Evolutionary conservation across 2,329 filamentous ascomycete species (phyloP).

Genomic region (Nigrospora osmanthi): DNA sequence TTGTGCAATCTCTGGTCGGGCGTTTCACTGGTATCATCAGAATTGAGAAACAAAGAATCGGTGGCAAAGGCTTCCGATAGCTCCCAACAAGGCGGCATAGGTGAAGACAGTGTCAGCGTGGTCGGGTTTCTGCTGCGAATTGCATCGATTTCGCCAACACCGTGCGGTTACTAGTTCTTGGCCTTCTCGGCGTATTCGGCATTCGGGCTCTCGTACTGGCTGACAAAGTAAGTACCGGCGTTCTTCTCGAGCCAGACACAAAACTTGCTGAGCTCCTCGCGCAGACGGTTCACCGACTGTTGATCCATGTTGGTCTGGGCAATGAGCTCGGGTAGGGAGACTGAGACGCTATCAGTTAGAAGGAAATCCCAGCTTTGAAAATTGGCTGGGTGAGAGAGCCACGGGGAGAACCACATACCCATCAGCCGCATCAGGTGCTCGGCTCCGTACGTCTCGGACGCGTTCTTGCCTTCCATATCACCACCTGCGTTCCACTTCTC

Average conservation of each 20-base stretch:
- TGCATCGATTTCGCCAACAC: too few species aligned
- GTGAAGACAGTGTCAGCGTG: too few species aligned
- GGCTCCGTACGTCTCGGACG: conserved; percentile 80
- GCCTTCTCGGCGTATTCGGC: conserved; percentile 67
- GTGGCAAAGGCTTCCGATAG: too few species aligned
- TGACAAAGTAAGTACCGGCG: conserved; percentile 68
- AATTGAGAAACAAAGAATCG: too few species aligned
- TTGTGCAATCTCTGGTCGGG: too few species aligned
- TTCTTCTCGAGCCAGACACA: conserved; percentile 78
- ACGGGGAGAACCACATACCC: conserved; percentile 46
- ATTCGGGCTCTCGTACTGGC: conserved; percentile 65
- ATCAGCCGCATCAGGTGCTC: conserved; percentile 87
- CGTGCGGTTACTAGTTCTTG: conserved; percentile 14
- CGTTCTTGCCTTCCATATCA: conserved; percentile 60
- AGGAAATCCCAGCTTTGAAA: background rate
- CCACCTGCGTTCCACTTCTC: conserved; percentile 58
- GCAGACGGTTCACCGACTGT: conserved; percentile 79
- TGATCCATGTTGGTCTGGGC: conserved; percentile 98
- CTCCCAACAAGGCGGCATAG: too few species aligned
- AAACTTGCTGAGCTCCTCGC: conserved; percentile 83
- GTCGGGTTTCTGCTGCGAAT: too few species aligned
- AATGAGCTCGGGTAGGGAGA: conserved; percentile 84
- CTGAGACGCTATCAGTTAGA: conserved; percentile 33
- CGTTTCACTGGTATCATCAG: too few species aligned
- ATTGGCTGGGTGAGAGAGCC: background rate